Conservation (phyloP, 257 asterid species). For the Leonotis leonurus region DNA sequence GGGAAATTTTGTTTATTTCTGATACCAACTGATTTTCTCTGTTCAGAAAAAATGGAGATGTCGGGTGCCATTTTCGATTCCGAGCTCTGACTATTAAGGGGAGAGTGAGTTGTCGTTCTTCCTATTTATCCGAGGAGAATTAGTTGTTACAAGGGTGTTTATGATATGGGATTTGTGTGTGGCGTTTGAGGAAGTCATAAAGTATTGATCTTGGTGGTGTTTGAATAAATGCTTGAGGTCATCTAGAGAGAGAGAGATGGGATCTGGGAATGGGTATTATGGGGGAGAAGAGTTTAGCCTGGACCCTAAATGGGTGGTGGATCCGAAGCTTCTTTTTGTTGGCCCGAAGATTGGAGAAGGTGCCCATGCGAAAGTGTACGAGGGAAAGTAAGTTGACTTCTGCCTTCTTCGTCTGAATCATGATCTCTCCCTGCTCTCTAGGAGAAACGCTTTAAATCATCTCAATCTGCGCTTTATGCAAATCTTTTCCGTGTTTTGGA, state of each 20-base stretch:
- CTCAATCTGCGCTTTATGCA: neutral
- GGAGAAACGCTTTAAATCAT: neutral
- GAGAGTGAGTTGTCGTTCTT: neutral
- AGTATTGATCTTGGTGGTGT: constrained; percentile 28
- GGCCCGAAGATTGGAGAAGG: constrained; percentile 99
- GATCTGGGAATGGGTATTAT: constrained; percentile 65
- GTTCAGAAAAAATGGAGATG: constrained; percentile 5
- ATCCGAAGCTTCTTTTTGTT: constrained; percentile 83
- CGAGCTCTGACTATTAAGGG: neutral
- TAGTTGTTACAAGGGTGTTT: constrained; percentile 9
- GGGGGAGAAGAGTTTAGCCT: constrained; percentile 54
- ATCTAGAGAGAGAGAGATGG: constrained; percentile 28
- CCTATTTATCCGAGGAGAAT: neutral
- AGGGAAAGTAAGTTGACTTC: constrained; percentile 82
- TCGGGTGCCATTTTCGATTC: constrained; percentile 12
- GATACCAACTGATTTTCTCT: constrained; percentile 11
- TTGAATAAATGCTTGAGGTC: constrained; percentile 25
- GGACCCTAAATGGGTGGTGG: constrained; percentile 79
- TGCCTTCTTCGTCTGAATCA: constrained; percentile 8
- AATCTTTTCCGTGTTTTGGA: neutral
- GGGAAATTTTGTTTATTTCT: neutral
- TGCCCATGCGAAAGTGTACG: constrained; percentile 94
- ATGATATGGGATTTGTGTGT: constrained; percentile 25
- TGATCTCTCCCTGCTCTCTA: constrained; percentile 5
- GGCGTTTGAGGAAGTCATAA: constrained; percentile 16